Percentiles rank a stretch among this genome's conserved stretches.
Conservation (phyloP, 768 basidiomycete species). For the Suillus bovinus region DNA sequence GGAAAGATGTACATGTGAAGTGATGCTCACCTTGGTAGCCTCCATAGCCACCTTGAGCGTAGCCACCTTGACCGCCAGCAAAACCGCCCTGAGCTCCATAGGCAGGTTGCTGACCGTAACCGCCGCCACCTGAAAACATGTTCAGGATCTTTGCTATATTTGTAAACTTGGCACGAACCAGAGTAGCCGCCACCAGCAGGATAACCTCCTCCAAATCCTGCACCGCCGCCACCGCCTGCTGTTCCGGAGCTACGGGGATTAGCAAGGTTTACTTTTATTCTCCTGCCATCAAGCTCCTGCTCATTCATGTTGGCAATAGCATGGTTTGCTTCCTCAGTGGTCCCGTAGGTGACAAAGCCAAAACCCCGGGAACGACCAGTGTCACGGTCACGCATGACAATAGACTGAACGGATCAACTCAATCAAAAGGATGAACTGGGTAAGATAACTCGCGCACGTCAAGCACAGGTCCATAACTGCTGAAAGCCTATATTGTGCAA, state of each 20-base stretch:
- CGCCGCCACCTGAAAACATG: constrained; percentile 23
- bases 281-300: constrained; percentile 89
- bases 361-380: constrained; percentile 97
- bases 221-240: constrained; percentile 42
- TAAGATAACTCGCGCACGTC: constrained; percentile 76
- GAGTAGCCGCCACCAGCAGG: constrained; percentile 36
- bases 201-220: constrained; percentile 29
- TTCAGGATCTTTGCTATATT: constrained; percentile 15
- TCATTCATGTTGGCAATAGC: constrained; percentile 84
- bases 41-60: constrained; percentile 28
- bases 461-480: constrained; percentile 74
- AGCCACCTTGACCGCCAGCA: constrained; percentile 31
- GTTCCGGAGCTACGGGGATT: constrained; percentile 63
- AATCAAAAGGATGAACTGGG: constrained; percentile 27
- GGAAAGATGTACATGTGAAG: not conserved
- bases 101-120: constrained; percentile 28
- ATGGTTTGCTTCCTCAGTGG: constrained; percentile 63
- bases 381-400: constrained; percentile 98
- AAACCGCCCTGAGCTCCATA: constrained; percentile 25
- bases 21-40: constrained; percentile 21
- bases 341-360: constrained; percentile 86
- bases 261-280: constrained; percentile 86
- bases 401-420: constrained; percentile 58
- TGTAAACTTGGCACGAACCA: constrained; percentile 18
- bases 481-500: constrained; percentile 69